phyloP scores from a whole-genome alignment of 768 basidiomycete genomes.

The Termitomyces sp. region DNA sequence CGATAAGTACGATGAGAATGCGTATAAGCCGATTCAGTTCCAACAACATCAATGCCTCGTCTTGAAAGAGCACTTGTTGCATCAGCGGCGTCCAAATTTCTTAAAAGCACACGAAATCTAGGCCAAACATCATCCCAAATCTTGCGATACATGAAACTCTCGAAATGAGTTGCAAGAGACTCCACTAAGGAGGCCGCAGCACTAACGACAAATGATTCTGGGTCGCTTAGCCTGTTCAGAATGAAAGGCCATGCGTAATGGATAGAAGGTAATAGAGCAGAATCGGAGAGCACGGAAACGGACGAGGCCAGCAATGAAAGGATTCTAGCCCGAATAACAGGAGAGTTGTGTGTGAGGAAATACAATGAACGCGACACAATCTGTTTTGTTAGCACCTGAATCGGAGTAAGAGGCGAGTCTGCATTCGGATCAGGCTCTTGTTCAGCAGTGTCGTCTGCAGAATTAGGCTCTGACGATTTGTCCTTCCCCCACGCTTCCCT shows the following conservation, averaged over 20 bases:
- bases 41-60: slow-evolving; percentile 42
- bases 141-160: slow-evolving; percentile 78
- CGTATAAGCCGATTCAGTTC: slow-evolving; percentile 70
- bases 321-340: slow-evolving; percentile 81
- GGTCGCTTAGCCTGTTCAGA: slow-evolving; percentile 71
- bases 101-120: slow-evolving; percentile 57
- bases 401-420: slow-evolving; percentile 53
- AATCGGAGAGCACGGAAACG: slow-evolving; percentile 64
- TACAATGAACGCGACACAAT: slow-evolving; percentile 84
- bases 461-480: slow-evolving; percentile 13
- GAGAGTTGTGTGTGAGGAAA: slow-evolving; percentile 87
- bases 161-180: slow-evolving; percentile 59
- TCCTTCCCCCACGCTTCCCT: slow-evolving; percentile 48
- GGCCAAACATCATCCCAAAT: slow-evolving; percentile 97
- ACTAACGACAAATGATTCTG: slow-evolving; percentile 73
- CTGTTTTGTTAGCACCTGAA: slow-evolving; percentile 73
- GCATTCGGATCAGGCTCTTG: slow-evolving; percentile 31
- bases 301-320: slow-evolving; percentile 69
- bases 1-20: slow-evolving; percentile 76
- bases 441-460: slow-evolving; percentile 17
- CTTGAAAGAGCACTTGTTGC: slow-evolving; percentile 59
- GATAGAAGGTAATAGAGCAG: slow-evolving; percentile 75
- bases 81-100: slow-evolving; percentile 57
- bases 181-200: slow-evolving; percentile 75
- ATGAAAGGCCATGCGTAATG: slow-evolving; percentile 95